A percentile compares a stretch with the other conserved stretches of the same genome.
Evolutionary conservation across 805 yeast genomes (phyloP).

Genomic region (Candida hungchunana): DNA sequence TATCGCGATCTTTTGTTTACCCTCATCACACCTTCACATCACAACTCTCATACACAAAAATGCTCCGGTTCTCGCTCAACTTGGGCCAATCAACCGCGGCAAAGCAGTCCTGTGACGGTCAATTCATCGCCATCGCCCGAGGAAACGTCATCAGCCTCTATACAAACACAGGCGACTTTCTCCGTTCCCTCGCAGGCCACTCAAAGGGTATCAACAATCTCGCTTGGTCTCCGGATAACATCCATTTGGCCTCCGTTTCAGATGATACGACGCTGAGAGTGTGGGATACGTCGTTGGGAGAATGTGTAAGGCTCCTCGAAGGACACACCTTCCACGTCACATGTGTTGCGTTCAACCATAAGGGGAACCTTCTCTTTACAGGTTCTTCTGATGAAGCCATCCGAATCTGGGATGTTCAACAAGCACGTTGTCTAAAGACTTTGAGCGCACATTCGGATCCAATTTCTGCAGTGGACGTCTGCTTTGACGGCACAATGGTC

Average conservation of each 20-base stretch:
- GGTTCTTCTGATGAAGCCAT: conserved; percentile 91
- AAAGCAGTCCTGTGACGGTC: too few species aligned
- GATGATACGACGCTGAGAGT: conserved; percentile 80
- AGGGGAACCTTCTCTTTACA: conserved; percentile 74
- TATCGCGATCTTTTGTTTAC: too few species aligned
- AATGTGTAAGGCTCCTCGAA: conserved; percentile 38
- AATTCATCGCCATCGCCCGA: conserved; percentile 50
- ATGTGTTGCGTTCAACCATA: conserved; percentile 59
- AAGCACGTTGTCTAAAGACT: conserved; percentile 69
- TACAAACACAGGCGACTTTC: conserved; percentile 37
- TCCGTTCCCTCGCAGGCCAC: conserved; percentile 49
- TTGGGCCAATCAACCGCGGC: too few species aligned
- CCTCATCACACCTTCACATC: too few species aligned
- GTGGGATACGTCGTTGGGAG: conserved; percentile 56
- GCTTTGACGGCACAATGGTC: conserved; percentile 76
- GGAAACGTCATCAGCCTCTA: conserved; percentile 61
- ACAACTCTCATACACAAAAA: too few species aligned
- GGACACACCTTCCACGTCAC: conserved; percentile 88
- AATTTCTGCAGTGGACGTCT: conserved; percentile 67
- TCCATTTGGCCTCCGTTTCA: conserved; percentile 74
- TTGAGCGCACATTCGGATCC: conserved; percentile 93
- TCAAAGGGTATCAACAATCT: conserved; percentile 68
- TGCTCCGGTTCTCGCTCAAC: too few species aligned
- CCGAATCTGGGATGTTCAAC: conserved; percentile 79
- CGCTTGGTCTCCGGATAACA: conserved; percentile 72